Evolutionary conservation across 2,329 filamentous ascomycete species (phyloP).

Genomic region (Colletotrichum liriopes): DNA sequence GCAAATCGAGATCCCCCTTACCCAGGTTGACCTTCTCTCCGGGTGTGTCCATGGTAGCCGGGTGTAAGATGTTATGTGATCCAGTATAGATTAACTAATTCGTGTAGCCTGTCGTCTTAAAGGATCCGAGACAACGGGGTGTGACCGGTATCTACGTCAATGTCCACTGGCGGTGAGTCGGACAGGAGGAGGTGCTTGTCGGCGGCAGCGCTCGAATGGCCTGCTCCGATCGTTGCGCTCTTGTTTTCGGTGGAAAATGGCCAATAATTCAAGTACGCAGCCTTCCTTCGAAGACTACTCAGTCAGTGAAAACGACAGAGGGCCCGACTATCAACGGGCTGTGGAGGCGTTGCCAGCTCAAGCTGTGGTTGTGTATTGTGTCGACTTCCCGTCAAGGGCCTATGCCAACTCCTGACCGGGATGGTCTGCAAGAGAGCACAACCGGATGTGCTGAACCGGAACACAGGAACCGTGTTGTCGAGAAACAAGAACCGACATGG

Average conservation of each 20-base stretch:
- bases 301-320: neutral
- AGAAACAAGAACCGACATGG: constrained; percentile 23
- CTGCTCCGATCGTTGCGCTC: neutral
- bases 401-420: constrained; percentile 30
- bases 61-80: neutral
- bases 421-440: constrained; percentile 19
- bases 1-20: constrained; percentile 63
- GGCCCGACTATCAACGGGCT: neutral
- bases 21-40: constrained; percentile 23
- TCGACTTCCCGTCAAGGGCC: constrained; percentile 12
- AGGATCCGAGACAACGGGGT: neutral
- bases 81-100: neutral
- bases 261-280: constrained; percentile 9
- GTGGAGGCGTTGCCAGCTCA: neutral
- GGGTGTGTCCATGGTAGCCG: constrained; percentile 13
- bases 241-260: neutral
- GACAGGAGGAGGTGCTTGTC: neutral
- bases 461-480: constrained; percentile 1
- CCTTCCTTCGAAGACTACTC: neutral
- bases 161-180: neutral
- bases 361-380: neutral
- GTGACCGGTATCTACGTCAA: neutral
- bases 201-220: neutral
- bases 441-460: constrained; percentile 17
- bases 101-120: neutral